Percentiles rank a stretch among this genome's conserved stretches.
These are phyloP conservation scores for Zygotorulaspora florentina DNA, from an alignment of 805 yeast genomes.

Conservation along the genomic window DNA sequence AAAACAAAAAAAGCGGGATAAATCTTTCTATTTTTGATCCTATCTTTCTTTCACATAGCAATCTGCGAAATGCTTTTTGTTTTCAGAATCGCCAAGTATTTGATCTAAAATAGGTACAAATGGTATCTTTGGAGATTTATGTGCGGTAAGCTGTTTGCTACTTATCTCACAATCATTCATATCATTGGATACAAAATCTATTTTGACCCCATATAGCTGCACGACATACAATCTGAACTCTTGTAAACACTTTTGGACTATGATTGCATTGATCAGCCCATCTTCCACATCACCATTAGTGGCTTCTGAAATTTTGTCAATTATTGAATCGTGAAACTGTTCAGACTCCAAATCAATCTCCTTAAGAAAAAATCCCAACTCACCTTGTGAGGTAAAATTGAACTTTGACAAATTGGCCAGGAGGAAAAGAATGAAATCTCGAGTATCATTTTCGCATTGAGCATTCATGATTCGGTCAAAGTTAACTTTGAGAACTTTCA, in stretches of 20 bases:
- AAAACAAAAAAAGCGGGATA: slow-evolving; percentile 4
- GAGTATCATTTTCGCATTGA: slow-evolving; percentile 9
- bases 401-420: slow-evolving; percentile 20
- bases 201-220: slow-evolving; percentile 16
- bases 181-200: slow-evolving; percentile 13
- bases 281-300: neutral
- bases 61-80: neutral
- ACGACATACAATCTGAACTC: slow-evolving; percentile 13
- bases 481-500: slow-evolving; percentile 13
- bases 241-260: slow-evolving; percentile 14
- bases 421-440: slow-evolving; percentile 20
- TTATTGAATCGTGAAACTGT: slow-evolving; percentile 23
- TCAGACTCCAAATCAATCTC: slow-evolving; percentile 22
- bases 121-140: neutral
- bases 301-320: slow-evolving; percentile 13
- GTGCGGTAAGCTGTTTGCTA: slow-evolving; percentile 6
- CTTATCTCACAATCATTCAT: slow-evolving; percentile 19
- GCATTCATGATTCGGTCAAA: slow-evolving; percentile 12
- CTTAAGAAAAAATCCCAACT: slow-evolving; percentile 20
- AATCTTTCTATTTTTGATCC: neutral
- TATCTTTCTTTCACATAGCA: neutral
- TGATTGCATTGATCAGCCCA: slow-evolving; percentile 8
- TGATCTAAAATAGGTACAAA: slow-evolving; percentile 1
- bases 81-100: neutral
- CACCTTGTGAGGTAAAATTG: slow-evolving; percentile 20